phyloP scores from a whole-genome alignment of 2,329 filamentous ascomycete genomes.

The Pseudocercospora ulei region DNA sequence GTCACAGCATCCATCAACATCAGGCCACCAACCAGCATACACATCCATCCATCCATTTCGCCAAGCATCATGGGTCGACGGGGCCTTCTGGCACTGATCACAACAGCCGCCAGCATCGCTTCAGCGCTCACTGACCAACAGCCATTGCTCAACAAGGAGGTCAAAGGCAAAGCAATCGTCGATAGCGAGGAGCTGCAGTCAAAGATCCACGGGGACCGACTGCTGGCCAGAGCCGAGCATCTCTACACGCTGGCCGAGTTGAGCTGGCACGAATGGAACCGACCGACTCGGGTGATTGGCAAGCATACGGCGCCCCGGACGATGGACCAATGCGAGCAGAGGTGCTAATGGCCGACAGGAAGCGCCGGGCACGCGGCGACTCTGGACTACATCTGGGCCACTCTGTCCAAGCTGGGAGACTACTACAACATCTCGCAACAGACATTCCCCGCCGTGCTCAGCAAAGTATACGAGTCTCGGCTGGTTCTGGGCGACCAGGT shows the following conservation, averaged over 20 bases:
- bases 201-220: slow-evolving; percentile 47
- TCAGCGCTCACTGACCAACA: slow-evolving; percentile 13
- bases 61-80: too few relatives aligned
- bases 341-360: neutral
- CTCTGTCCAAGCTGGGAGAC: slow-evolving; percentile 42
- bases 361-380: slow-evolving; percentile 36
- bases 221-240: slow-evolving; percentile 51
- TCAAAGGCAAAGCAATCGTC: slow-evolving; percentile 18
- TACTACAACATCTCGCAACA: slow-evolving; percentile 54
- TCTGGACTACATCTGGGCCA: slow-evolving; percentile 29
- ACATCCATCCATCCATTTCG: too few relatives aligned
- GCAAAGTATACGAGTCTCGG: slow-evolving; percentile 26
- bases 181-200: slow-evolving; percentile 45
- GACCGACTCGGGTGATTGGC: slow-evolving; percentile 62
- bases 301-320: neutral
- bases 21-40: too few relatives aligned
- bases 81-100: too few relatives aligned
- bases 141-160: slow-evolving; percentile 10
- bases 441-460: slow-evolving; percentile 27
- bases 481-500: slow-evolving; percentile 48
- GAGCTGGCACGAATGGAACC: slow-evolving; percentile 52
- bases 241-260: slow-evolving; percentile 55
- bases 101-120: slow-evolving; percentile 3
- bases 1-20: too few relatives aligned
- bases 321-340: too few relatives aligned